These are phyloP conservation scores for Hyaloscypha variabilis DNA, from an alignment of 495 filamentous ascomycete genomes.

Conservation along the genomic window DNA sequence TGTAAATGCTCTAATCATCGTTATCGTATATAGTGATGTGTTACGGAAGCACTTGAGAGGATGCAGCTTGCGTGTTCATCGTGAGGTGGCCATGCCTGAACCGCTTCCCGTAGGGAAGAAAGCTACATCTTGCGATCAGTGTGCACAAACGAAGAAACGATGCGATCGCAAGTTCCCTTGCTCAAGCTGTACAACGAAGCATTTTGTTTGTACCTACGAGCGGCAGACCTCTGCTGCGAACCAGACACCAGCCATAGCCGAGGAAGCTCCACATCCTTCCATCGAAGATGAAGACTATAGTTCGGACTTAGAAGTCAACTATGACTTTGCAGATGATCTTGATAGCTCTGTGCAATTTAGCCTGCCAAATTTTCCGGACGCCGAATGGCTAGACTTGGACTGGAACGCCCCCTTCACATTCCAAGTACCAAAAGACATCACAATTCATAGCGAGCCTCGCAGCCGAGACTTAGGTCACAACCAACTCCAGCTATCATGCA, in stretches of 20 bases:
- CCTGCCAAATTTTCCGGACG: not conserved
- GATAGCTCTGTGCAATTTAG: not conserved
- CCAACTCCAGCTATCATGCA: not conserved
- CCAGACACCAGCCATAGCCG: no score
- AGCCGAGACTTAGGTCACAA: not conserved
- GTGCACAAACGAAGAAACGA: constrained; percentile 6
- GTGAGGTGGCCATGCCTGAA: constrained; percentile 4
- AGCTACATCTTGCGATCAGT: constrained; percentile 5
- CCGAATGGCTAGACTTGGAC: constrained; percentile 9
- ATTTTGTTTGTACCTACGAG: constrained; percentile 8
- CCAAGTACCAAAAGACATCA: not conserved
- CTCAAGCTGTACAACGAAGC: constrained; percentile 5
- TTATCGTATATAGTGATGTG: constrained; percentile 7
- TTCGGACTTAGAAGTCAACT: constrained; percentile 4
- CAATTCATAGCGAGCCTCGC: not conserved
- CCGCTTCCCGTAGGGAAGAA: constrained; percentile 11
- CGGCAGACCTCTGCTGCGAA: constrained; percentile 8
- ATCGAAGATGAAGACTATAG: not conserved
- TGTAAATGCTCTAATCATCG: constrained; percentile 1
- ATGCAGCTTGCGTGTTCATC: constrained; percentile 2
- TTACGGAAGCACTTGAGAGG: constrained; percentile 6
- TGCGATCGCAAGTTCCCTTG: constrained; percentile 12
- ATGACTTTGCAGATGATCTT: not conserved
- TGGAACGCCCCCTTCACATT: constrained; percentile 4
- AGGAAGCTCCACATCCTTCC: not conserved